Conservation (phyloP, 1,284 basidiomycete species). For the Exobasidium rhododendri region DNA sequence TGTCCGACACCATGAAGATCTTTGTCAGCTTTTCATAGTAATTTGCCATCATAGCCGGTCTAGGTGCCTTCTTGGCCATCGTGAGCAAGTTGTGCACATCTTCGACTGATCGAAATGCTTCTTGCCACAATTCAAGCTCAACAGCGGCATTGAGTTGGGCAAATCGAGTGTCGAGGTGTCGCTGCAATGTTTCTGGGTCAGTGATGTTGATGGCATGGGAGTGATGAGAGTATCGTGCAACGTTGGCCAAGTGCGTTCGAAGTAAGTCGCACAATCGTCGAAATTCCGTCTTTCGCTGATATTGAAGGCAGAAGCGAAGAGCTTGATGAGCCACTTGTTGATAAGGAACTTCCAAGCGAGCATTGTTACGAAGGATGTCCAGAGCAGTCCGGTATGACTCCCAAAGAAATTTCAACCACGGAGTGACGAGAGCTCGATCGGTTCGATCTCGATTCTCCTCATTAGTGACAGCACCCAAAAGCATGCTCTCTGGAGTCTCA, state of each 20-base stretch:
- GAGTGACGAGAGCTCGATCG: conserved; percentile 89
- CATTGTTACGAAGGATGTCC: conserved; percentile 96
- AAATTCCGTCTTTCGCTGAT: conserved; percentile 95
- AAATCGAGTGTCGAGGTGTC: conserved; percentile 96
- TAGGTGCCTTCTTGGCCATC: conserved; percentile 80
- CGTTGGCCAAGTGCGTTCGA: conserved; percentile 88
- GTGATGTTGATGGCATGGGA: conserved; percentile 95
- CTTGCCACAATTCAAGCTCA: conserved; percentile 98
- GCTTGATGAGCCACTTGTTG: conserved; percentile 97
- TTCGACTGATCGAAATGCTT: conserved; percentile 96
- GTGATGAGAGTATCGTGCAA: conserved; percentile 93
- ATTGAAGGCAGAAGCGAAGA: conserved; percentile 91
- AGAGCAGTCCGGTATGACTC: conserved; percentile 95
- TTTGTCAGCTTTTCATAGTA: conserved; percentile 98
- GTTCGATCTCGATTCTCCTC: conserved; percentile 93
- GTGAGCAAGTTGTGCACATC: conserved; percentile 95
- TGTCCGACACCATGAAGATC: conserved; percentile 81
- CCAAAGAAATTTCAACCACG: conserved; percentile 98
- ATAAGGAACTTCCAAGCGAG: conserved; percentile 87
- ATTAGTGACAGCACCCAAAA: conserved; percentile 81
- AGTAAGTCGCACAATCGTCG: conserved; percentile 94
- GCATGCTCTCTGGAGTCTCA: conserved; percentile 86
- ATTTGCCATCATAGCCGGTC: conserved; percentile 95
- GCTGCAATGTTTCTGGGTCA: conserved; percentile 92
- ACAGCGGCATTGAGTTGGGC: conserved; percentile 97